Percentiles rank a stretch among this genome's conserved stretches.
Conservation (phyloP, 108 stramenopile species). For the Skeletonema menzelii region DNA sequence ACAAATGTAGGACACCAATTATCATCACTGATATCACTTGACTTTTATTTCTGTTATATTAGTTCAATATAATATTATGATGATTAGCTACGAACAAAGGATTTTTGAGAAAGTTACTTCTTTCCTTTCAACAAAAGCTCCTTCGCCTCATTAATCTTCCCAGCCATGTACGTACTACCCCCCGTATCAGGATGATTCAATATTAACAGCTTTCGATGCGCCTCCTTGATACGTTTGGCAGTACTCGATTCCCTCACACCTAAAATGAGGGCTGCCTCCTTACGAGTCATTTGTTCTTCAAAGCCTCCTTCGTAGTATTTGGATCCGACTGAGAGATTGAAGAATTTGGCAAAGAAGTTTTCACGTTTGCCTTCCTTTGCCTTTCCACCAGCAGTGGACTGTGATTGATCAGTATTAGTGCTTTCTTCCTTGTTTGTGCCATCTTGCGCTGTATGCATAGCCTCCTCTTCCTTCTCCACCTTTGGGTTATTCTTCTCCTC, state of each 20-base stretch:
- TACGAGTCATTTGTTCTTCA: slow-evolving; percentile 96
- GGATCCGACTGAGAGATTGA: slow-evolving; percentile 74
- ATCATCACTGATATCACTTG: background rate
- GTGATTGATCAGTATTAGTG: background rate
- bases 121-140: slow-evolving; percentile 93
- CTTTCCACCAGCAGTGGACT: background rate
- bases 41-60: background rate
- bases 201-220: slow-evolving; percentile 94
- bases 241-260: slow-evolving; percentile 94
- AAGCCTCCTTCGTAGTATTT: slow-evolving; percentile 98
- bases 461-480: background rate
- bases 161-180: slow-evolving; percentile 93
- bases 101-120: background rate
- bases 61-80: background rate
- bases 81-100: background rate
- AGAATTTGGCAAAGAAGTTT: slow-evolving; percentile 84
- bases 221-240: slow-evolving; percentile 92
- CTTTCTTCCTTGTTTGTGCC: slow-evolving; percentile 6
- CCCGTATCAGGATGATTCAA: slow-evolving; percentile 99
- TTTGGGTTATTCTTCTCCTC: slow-evolving; percentile 42
- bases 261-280: slow-evolving; percentile 97
- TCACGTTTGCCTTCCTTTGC: slow-evolving; percentile 45
- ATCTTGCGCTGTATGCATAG: slow-evolving; percentile 11
- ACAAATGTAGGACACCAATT: background rate
- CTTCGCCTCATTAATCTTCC: slow-evolving; percentile 99